Evolutionary conservation across 1,139 yeast genomes (phyloP).

Genomic region (Taphrina communis): DNA sequence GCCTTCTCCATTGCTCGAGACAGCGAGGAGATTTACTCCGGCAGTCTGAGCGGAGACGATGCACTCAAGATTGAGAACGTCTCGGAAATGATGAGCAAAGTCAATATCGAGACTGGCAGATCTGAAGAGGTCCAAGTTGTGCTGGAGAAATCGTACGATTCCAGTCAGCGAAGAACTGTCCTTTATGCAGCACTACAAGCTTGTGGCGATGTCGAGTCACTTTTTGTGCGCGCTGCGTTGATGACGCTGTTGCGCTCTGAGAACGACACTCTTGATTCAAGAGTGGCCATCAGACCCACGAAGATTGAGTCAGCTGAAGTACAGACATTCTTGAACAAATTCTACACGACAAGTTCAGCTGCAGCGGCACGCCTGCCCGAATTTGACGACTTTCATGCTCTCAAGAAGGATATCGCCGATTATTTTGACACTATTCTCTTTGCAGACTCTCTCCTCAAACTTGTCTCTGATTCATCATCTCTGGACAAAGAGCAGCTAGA

Average conservation of each 20-base stretch:
- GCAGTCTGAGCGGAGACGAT: conserved; percentile 6
- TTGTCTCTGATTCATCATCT: conserved; percentile 7
- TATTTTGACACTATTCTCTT: conserved; percentile 12
- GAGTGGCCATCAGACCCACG: background rate
- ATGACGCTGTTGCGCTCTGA: conserved; percentile 9
- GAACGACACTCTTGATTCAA: conserved; percentile 8
- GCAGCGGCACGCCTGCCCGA: conserved; percentile 3
- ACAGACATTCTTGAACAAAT: conserved; percentile 1
- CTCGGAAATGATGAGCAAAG: conserved; percentile 10
- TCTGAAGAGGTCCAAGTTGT: background rate
- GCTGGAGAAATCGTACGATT: background rate
- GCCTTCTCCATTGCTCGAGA: conserved; percentile 33
- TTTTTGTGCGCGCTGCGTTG: conserved; percentile 9
- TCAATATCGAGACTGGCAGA: background rate
- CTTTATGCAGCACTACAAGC: conserved; percentile 17
- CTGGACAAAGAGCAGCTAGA: background rate
- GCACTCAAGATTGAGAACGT: conserved; percentile 11
- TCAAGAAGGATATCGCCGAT: conserved; percentile 13
- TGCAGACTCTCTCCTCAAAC: conserved; percentile 1
- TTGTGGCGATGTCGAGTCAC: background rate
- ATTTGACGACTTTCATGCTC: background rate
- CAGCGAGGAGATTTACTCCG: conserved; percentile 20
- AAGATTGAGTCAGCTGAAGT: conserved; percentile 4
- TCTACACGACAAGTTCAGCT: conserved; percentile 17
- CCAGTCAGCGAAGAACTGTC: conserved; percentile 23